phyloP scores from a whole-genome alignment of 495 filamentous ascomycete species.

The Penicillium parvum region DNA sequence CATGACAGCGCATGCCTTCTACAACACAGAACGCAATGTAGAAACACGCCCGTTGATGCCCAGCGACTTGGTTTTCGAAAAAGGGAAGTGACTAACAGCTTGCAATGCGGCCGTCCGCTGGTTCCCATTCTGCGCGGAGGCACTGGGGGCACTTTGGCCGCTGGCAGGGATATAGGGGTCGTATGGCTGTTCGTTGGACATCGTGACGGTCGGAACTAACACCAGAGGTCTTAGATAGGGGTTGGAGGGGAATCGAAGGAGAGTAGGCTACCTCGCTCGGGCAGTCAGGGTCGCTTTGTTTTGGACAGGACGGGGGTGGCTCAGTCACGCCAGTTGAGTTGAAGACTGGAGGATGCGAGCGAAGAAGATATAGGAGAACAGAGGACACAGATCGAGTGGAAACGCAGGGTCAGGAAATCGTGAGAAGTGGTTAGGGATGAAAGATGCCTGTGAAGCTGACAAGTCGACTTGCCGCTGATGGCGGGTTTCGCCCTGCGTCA shows the following conservation, averaged over 20 bases:
- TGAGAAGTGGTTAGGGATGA: constrained; percentile 15
- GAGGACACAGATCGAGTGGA: constrained; percentile 6
- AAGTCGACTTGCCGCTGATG: constrained; percentile 33
- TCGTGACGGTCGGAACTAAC: constrained; percentile 33
- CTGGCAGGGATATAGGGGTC: constrained; percentile 86
- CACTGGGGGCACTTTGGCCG: constrained; percentile 45
- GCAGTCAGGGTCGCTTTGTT: constrained; percentile 22
- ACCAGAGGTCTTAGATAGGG: constrained; percentile 14
- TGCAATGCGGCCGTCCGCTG: constrained; percentile 69
- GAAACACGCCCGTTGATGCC: background rate
- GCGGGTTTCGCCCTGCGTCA: constrained; percentile 19
- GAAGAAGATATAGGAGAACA: background rate
- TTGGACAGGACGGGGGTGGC: too few relatives aligned
- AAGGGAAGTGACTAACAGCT: constrained; percentile 56
- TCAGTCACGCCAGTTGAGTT: too few relatives aligned
- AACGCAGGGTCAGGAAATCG: constrained; percentile 9
- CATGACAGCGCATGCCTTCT: background rate
- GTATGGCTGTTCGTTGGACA: constrained; percentile 70
- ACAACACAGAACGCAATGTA: background rate
- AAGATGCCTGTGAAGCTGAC: constrained; percentile 30
- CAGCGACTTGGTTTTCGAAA: background rate
- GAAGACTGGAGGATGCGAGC: background rate
- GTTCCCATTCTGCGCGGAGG: constrained; percentile 54
- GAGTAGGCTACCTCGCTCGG: constrained; percentile 10
- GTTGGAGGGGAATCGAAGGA: constrained; percentile 5